Conservation (phyloP, 805 yeast genomes). For the Cyberlindnera xylosilytica region DNA sequence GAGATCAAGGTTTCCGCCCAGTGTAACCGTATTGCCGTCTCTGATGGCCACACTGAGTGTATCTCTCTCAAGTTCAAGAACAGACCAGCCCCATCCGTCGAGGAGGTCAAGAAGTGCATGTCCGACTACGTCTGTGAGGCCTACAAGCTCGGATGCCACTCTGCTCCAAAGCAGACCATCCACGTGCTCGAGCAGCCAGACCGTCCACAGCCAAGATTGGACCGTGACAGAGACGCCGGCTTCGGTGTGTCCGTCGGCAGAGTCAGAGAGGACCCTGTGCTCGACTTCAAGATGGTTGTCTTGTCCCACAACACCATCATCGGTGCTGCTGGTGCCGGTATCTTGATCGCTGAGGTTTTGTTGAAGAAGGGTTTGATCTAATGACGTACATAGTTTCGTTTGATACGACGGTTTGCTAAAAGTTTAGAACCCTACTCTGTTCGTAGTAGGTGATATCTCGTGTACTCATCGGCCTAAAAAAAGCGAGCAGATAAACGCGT, state of each 20-base stretch:
- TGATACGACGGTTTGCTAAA: too few species aligned
- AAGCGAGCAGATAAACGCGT: too few species aligned
- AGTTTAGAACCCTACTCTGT: too few species aligned
- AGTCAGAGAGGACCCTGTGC: conserved; percentile 86
- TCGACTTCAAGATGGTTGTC: conserved; percentile 96
- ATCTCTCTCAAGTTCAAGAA: conserved; percentile 80
- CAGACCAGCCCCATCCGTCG: conserved; percentile 82
- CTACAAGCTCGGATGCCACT: conserved; percentile 69
- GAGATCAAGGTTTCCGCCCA: conserved; percentile 90
- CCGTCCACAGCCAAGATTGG: conserved; percentile 97
- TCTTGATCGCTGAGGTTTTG: conserved; percentile 89
- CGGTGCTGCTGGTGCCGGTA: conserved; percentile 99
- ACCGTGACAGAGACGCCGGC: conserved; percentile 92
- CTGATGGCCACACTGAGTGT: conserved; percentile 97
- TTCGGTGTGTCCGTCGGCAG: conserved; percentile 95
- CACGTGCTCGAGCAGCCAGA: conserved; percentile 88
- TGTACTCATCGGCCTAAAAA: too few species aligned
- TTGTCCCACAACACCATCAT: conserved; percentile 94
- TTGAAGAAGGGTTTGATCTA: conserved; percentile 72
- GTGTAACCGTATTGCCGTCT: conserved; percentile 94
- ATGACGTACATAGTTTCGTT: conserved; percentile 8
- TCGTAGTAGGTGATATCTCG: too few species aligned
- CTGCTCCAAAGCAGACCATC: conserved; percentile 91
- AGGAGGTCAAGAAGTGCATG: conserved; percentile 68
- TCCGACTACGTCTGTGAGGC: conserved; percentile 83